Evolutionary conservation across 805 yeast species (phyloP).

Genomic region (Lipomyces japonicus): DNA sequence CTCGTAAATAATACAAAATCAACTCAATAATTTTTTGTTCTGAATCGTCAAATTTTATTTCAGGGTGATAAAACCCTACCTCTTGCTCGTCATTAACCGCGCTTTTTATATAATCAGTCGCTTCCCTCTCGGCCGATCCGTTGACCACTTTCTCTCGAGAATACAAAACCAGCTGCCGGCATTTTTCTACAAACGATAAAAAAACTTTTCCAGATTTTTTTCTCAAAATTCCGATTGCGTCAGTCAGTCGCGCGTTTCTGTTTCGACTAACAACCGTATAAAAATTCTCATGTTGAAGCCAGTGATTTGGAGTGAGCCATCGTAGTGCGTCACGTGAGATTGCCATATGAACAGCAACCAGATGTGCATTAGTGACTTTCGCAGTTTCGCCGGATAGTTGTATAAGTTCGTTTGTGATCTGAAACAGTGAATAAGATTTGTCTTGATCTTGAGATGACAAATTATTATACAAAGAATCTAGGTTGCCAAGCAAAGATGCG

Average conservation of each 20-base stretch:
- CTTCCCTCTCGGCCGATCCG: not conserved
- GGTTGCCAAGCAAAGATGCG: slow-evolving; percentile 6
- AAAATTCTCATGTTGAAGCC: slow-evolving; percentile 4
- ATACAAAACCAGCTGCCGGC: slow-evolving; percentile 3
- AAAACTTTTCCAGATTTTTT: slow-evolving; percentile 1
- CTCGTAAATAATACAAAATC: slow-evolving; percentile 1
- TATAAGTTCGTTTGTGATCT: slow-evolving; percentile 4
- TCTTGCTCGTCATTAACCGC: not conserved
- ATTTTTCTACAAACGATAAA: slow-evolving; percentile 8
- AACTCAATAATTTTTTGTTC: slow-evolving; percentile 19
- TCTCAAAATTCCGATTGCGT: slow-evolving; percentile 11
- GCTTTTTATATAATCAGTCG: not conserved
- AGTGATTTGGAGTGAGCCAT: slow-evolving; percentile 13
- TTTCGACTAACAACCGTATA: slow-evolving; percentile 12
- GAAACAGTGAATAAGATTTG: slow-evolving; percentile 8
- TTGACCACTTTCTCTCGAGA: slow-evolving; percentile 1
- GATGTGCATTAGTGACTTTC: not conserved
- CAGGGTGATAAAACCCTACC: not conserved
- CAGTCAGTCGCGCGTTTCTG: slow-evolving; percentile 1
- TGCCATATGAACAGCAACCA: slow-evolving; percentile 14
- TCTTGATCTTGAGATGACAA: slow-evolving; percentile 1
- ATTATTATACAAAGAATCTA: slow-evolving; percentile 1
- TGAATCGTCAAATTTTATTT: slow-evolving; percentile 2
- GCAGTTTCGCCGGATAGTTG: not conserved
- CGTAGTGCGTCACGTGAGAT: slow-evolving; percentile 9